Base-by-base conservation (phyloP, 2,329 filamentous ascomycete genomes). In the Cercospora citrullina region DNA sequence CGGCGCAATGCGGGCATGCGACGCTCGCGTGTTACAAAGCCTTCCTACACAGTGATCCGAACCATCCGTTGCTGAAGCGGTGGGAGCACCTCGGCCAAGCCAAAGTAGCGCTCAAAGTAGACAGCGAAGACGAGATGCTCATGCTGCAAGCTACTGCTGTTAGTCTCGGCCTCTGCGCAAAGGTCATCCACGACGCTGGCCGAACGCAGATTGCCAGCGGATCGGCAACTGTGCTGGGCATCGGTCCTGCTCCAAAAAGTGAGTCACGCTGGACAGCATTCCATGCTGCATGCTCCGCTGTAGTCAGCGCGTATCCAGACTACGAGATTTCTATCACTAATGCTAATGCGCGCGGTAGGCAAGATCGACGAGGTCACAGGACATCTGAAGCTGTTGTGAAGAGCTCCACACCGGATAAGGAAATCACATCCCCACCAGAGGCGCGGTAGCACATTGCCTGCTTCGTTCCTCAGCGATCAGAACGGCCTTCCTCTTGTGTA, bases 161-260 rank as follows among this genome's bases (percentile, higher is more conserved):
- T 70, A 92, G 90, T 77, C 79, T 97, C 67, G 94, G 95, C 1
- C 80, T 99, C 68, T 94, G 93, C 69, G 93, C 94, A 63, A 91
- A 94, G 79, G 89, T 97, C 63, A 94, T 99, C 72, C 90, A 92
- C 76, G 95, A 99, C 81, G 95, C 95, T n/a, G 95, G 95, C 14
- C 87, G 95, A 69, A 99, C 95, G 57, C 95, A 99, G 86, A 98
- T 99, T 80, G 94, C 93, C 63, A 89, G 91, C 53, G 94, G 95
- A 18, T 97, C 93, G 79, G 87, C 92, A 79, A 99, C 95, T 0
- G 95, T 99, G 51, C 83, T 99, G 62, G 95, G 95, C 0, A 89
- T 85, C 67, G 84, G 82, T 36, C 81, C 88, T 67, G 94, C 90
- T 28, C 94, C 94, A 0, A 94, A 91, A 84, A 94, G 91, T 64